phyloP scores from a whole-genome alignment of 352 stramenopile species.

The Phytophthora litchii region DNA sequence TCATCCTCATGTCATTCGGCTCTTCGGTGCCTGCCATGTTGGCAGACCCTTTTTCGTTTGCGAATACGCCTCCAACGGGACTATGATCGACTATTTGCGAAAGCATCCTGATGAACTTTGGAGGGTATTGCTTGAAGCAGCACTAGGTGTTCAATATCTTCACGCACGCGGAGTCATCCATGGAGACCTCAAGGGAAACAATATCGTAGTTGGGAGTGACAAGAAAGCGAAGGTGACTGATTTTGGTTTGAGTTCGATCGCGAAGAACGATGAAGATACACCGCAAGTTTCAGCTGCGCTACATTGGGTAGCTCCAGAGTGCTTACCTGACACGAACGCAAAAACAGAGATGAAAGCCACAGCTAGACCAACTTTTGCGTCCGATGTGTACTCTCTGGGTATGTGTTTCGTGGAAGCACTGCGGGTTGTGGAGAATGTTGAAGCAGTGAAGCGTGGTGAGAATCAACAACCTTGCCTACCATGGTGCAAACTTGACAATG shows the following conservation, averaged over 20 bases:
- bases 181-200: conserved; percentile 18
- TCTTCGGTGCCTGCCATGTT: conserved; percentile 29
- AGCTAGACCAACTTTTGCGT: conserved; percentile 1
- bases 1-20: conserved; percentile 24
- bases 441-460: background rate
- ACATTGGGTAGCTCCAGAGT: conserved; percentile 19
- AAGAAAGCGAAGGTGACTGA: conserved; percentile 31
- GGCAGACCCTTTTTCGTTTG: conserved; percentile 26
- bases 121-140: conserved; percentile 13
- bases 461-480: background rate
- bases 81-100: conserved; percentile 21
- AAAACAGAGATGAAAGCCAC: background rate
- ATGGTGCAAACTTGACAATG: background rate
- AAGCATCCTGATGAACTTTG: conserved; percentile 9
- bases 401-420: conserved; percentile 19
- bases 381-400: conserved; percentile 14
- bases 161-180: conserved; percentile 3
- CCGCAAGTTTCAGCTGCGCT: conserved; percentile 2
- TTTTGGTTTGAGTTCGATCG: conserved; percentile 24
- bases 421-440: conserved; percentile 4
- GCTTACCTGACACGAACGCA: background rate
- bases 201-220: conserved; percentile 27
- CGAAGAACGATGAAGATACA: background rate
- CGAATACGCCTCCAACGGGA: conserved; percentile 25
- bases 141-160: conserved; percentile 16